Conservation (phyloP, 306 rosid genomes). For the Vicia sativa region DNA sequence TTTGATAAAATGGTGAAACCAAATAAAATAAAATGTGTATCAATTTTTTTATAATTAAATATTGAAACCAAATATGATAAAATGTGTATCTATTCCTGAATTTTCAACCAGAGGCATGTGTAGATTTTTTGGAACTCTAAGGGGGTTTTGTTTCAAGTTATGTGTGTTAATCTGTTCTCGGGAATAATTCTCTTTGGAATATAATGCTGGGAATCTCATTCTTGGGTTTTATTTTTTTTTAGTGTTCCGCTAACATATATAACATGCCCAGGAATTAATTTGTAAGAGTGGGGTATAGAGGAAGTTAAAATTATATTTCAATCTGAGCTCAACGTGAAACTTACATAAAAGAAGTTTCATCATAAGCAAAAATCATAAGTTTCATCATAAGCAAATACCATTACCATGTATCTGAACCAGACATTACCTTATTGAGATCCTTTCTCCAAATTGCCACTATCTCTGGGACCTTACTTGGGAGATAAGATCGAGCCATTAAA, state of each 20-base stretch:
- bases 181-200: background rate
- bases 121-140: constrained; percentile 4
- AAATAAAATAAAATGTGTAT: background rate
- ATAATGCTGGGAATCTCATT: background rate
- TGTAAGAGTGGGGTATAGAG: background rate
- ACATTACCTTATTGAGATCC: constrained; percentile 82
- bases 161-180: background rate
- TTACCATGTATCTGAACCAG: background rate
- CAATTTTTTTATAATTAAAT: constrained; percentile 12
- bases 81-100: background rate
- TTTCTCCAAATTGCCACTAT: constrained; percentile 97
- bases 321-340: background rate
- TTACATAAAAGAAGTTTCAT: constrained; percentile 5
- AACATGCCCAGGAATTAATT: background rate
- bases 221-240: background rate
- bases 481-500: constrained; percentile 97
- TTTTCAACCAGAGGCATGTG: background rate
- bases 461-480: constrained; percentile 97
- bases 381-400: constrained; percentile 13
- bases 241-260: background rate
- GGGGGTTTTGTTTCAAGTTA: background rate
- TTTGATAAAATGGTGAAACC: constrained; percentile 12
- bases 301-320: background rate
- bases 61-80: constrained; percentile 1
- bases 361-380: constrained; percentile 13